Percentiles rank a stretch among this genome's conserved stretches.
Evolutionary conservation across 164 flowering plant genomes (phyloP).

Genomic region (Macadamia integrifolia): DNA sequence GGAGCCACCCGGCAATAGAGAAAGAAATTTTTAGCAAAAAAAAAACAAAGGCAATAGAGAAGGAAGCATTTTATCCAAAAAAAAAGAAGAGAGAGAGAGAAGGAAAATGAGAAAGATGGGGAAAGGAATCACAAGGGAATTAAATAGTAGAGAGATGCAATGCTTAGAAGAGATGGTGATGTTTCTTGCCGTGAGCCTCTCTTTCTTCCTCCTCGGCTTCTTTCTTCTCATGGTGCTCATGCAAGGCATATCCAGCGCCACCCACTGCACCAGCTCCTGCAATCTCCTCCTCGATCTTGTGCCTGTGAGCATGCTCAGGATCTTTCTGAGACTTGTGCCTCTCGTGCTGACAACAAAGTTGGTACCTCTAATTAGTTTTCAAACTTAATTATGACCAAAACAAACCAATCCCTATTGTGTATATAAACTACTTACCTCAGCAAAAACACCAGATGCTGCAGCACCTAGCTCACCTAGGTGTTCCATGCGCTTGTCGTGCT

Average conservation of each 20-base stretch:
- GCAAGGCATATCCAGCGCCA: constrained; percentile 52
- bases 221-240: constrained; percentile 74
- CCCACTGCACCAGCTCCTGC: constrained; percentile 55
- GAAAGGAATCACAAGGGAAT: no score
- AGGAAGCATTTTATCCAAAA: no score
- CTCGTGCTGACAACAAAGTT: constrained; percentile 22
- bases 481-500: constrained; percentile 65
- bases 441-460: constrained; percentile 54
- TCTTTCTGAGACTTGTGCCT: constrained; percentile 51
- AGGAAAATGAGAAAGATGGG: no score
- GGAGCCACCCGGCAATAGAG: no score
- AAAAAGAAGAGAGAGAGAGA: no score
- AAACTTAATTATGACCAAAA: no score
- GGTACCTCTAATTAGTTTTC: not conserved
- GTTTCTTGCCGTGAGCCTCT: constrained; percentile 24
- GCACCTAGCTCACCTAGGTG: constrained; percentile 51
- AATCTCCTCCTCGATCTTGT: constrained; percentile 56
- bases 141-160: no score
- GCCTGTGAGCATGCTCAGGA: constrained; percentile 63
- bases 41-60: no score
- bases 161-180: constrained; percentile 29
- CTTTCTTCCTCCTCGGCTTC: constrained; percentile 34
- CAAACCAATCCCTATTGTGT: no score
- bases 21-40: no score
- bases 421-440: constrained; percentile 15